phyloP scores from a whole-genome alignment of 139 green algal species.

The Chlamydomonas incerta region DNA sequence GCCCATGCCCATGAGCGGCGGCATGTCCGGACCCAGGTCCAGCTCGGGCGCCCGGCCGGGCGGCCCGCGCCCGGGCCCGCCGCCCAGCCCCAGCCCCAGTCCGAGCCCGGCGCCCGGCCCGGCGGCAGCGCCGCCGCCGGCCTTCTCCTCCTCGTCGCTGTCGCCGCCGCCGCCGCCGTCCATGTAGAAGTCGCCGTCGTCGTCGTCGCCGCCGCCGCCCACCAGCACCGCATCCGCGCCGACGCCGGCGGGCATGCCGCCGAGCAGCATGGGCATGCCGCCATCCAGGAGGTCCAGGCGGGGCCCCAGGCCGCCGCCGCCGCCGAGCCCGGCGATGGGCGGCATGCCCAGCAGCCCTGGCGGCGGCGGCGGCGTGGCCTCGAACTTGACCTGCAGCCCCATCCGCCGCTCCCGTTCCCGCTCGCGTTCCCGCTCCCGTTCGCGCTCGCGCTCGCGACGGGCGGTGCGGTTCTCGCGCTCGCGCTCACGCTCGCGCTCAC shows the following conservation, averaged over 20 bases:
- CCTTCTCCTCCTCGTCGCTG: background rate
- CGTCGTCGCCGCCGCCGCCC: background rate
- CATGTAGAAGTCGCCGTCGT: conserved; percentile 7
- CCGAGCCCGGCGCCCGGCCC: background rate
- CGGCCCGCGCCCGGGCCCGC: too few species aligned
- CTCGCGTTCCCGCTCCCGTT: background rate
- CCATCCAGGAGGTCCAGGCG: background rate
- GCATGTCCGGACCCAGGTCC: too few species aligned
- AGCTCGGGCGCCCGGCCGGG: too few species aligned
- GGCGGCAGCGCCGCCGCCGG: background rate
- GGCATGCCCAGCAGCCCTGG: background rate
- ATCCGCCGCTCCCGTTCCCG: background rate
- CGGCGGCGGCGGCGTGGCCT: background rate
- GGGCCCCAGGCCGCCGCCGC: too few species aligned
- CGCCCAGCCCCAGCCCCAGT: background rate
- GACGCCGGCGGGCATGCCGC: background rate
- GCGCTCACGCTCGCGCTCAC: background rate
- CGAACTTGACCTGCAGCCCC: background rate
- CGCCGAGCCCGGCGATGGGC: background rate
- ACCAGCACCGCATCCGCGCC: background rate
- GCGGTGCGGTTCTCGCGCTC: background rate
- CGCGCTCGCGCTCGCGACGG: background rate
- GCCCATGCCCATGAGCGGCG: too few species aligned
- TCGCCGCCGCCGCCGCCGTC: conserved; percentile 18
- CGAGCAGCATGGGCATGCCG: background rate